Evolutionary conservation across 2,329 filamentous ascomycete species (phyloP).

Genomic region (Dryadomyces sulphureus): DNA sequence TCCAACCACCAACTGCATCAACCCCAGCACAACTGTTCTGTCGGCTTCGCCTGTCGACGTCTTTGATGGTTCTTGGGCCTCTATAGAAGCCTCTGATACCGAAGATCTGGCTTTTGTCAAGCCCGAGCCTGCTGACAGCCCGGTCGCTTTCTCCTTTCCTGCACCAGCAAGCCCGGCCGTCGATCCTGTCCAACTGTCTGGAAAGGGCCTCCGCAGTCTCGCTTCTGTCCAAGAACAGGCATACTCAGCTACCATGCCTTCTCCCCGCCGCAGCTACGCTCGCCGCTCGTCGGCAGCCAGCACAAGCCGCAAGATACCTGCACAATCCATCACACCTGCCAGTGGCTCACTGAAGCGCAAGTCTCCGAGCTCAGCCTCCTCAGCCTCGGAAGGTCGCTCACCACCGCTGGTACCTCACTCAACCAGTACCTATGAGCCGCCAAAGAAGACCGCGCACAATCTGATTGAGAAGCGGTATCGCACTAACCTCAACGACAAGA

Average conservation of each 20-base stretch:
- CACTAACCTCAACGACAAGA: slow-evolving; percentile 74
- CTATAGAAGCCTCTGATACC: slow-evolving; percentile 15
- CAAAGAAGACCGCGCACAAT: slow-evolving; percentile 70
- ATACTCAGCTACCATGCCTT: not conserved
- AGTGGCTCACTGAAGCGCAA: slow-evolving; percentile 18
- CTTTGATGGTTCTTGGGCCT: slow-evolving; percentile 17
- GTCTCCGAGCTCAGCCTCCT: slow-evolving; percentile 12
- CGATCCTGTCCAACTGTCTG: slow-evolving; percentile 19
- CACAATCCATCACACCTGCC: slow-evolving; percentile 8
- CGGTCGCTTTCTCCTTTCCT: slow-evolving; percentile 13
- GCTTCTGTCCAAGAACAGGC: not conserved
- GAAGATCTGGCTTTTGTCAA: slow-evolving; percentile 15
- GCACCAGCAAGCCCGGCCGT: slow-evolving; percentile 18
- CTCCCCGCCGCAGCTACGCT: slow-evolving; percentile 10
- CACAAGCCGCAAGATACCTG: not conserved
- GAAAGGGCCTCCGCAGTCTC: not conserved
- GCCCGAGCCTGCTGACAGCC: slow-evolving; percentile 17
- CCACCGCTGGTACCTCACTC: slow-evolving; percentile 8
- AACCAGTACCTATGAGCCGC: slow-evolving; percentile 10
- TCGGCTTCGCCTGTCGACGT: slow-evolving; percentile 7
- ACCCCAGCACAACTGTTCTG: not conserved
- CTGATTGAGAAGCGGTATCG: slow-evolving; percentile 78
- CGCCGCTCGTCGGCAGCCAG: slow-evolving; percentile 9
- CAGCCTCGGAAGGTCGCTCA: slow-evolving; percentile 1
- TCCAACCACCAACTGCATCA: slow-evolving; percentile 13